Evolutionary conservation across 768 basidiomycete species (phyloP).

Genomic region (Leccinellum luteum): DNA sequence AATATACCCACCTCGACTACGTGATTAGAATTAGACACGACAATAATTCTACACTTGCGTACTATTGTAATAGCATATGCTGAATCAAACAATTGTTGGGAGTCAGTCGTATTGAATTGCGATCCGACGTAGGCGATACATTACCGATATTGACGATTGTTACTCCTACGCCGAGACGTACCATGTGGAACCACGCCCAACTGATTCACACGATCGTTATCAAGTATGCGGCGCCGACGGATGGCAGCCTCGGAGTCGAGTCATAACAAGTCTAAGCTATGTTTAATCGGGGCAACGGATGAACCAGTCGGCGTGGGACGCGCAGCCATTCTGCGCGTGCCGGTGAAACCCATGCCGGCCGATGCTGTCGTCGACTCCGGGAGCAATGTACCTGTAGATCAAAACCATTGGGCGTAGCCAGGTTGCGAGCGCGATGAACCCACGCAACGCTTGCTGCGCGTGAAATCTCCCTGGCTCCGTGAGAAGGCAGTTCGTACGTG

Average conservation of each 20-base stretch:
- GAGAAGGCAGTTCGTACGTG: background rate
- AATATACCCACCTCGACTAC: background rate
- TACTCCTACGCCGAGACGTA: no score
- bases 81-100: no score
- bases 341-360: background rate
- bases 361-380: background rate
- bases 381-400: background rate
- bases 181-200: no score
- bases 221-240: no score
- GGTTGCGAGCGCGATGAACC: background rate
- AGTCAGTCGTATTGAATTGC: background rate
- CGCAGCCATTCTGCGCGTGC: no score
- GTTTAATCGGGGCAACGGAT: background rate
- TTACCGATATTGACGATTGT: no score
- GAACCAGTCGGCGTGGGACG: no score
- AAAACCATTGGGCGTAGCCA: background rate
- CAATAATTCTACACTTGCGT: background rate
- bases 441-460: background rate
- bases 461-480: background rate
- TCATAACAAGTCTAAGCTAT: background rate
- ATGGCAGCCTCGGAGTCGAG: no score
- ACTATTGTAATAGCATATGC: no score
- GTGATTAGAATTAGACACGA: background rate
- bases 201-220: no score
- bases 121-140: no score